Base-by-base conservation (phyloP, 2,329 filamentous ascomycete species). In the Neodidymelliopsis sp. region DNA sequence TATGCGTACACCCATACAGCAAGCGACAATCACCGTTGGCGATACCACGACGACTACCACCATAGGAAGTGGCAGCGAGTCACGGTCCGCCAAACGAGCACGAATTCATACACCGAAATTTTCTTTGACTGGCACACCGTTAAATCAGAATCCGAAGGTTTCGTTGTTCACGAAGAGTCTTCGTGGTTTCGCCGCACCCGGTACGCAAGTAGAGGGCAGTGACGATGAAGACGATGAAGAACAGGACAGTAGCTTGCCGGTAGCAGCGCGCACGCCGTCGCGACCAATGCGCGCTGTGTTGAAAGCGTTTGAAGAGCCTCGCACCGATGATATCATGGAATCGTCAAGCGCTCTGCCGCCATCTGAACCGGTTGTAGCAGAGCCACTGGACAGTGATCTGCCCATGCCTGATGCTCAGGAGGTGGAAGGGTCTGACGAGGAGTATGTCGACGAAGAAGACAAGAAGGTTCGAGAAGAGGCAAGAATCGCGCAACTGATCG, bases 11-110 rank as follows among this genome's bases (percentile, higher is more conserved):
- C 80, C 82, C 1, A 74, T 80, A 20, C 85, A 90, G 60, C 75
- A 86, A 40, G 88, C 89, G 15, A 90, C 87, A 2, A 89, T 93
- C 36, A 91, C 87, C 0, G 84, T 93, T 43, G 89, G 88, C 1
- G 79, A 86, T 53, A 81, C 80, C 34, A 90, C 86, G 0, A 79
- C 85, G 4, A 87, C 83, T 0, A 86, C 85, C 15, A 79, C 84
- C 23, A 80, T 91, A 57, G 87, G 87, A 1, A 81, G 60, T 33
- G 4, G 54, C 22, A 82, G 59, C 20, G 49, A 66, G 34, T 60
- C 60, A 2, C 48, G 78, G 38, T 77, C 81, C 38, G 82, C 83
- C 54, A 78, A 72, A 48, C 74, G 70, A 46, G 73, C 74, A 35
- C 70, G 73, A 30, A 75, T 77, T 13, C 72, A 77, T 35, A 70